phyloP scores from a whole-genome alignment of 2,329 filamentous ascomycete genomes.

The Calycina herbarum region DNA sequence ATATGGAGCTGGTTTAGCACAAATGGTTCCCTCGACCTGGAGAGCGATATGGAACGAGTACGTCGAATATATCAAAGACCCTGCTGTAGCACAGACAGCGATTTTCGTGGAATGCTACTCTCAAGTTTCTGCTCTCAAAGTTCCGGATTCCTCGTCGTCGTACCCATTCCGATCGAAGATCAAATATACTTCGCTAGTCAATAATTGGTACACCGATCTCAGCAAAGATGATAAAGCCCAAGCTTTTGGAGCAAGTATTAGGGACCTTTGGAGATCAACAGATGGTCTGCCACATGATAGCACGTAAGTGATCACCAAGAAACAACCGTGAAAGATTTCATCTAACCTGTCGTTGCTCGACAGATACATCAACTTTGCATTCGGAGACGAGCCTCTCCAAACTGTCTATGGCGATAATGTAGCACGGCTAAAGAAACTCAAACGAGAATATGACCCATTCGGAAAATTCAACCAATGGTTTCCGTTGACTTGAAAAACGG shows the following conservation, averaged over 20 bases:
- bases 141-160: not conserved
- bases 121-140: not conserved
- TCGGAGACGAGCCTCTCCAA: conserved; percentile 5
- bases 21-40: conserved; percentile 7
- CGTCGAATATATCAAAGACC: not conserved
- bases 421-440: conserved; percentile 6
- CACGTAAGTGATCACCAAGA: not conserved
- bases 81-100: not conserved
- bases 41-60: conserved; percentile 7
- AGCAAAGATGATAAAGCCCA: not conserved
- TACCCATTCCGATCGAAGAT: not conserved
- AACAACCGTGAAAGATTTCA: not conserved
- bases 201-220: not conserved
- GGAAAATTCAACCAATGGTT: conserved; percentile 8
- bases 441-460: conserved; percentile 1
- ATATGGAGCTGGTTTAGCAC: conserved; percentile 6
- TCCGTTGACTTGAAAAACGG: not conserved
- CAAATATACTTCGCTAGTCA: not conserved
- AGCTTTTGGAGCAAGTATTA: not conserved
- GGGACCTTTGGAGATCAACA: not conserved
- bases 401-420: conserved; percentile 4
- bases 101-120: conserved; percentile 10
- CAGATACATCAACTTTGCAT: conserved; percentile 12
- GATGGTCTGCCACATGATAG: not conserved
- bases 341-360: not conserved